phyloP scores from a whole-genome alignment of 805 yeast species.

The Kregervanrija pseudodelftensis region DNA sequence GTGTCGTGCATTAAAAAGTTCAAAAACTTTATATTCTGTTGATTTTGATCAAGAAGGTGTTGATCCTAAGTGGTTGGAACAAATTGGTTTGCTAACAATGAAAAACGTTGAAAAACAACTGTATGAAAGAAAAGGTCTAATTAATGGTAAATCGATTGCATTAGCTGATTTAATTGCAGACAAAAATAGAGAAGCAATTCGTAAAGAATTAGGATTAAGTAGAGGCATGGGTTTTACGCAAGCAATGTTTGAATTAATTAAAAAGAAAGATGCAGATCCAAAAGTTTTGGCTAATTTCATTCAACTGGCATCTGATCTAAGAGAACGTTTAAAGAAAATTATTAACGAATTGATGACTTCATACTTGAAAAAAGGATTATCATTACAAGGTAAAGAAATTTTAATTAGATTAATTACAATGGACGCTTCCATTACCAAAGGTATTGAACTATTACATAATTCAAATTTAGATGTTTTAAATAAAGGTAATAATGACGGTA shows the following conservation, averaged over 20 bases:
- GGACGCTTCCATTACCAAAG: conserved; percentile 62
- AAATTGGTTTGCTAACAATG: conserved; percentile 74
- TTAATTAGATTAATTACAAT: conserved; percentile 60
- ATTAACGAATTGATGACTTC: conserved; percentile 52
- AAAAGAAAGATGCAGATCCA: conserved; percentile 10
- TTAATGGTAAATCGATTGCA: conserved; percentile 4
- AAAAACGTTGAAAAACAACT: conserved; percentile 66
- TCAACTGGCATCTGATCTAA: conserved; percentile 33
- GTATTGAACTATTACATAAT: conserved; percentile 29
- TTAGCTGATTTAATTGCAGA: conserved; percentile 11
- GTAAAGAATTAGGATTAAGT: conserved; percentile 7
- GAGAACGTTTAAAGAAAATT: conserved; percentile 38
- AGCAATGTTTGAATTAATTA: conserved; percentile 16
- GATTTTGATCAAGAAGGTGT: conserved; percentile 60
- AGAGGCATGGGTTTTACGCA: conserved; percentile 15
- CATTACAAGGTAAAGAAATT: conserved; percentile 67
- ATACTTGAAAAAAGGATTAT: conserved; percentile 48
- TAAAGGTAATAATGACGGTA: background rate
- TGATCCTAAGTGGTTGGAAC: conserved; percentile 57
- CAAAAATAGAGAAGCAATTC: conserved; percentile 2
- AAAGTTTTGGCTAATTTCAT: conserved; percentile 23
- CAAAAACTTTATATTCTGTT: conserved; percentile 56
- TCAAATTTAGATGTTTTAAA: background rate
- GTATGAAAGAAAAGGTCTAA: conserved; percentile 6
- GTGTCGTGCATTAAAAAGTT: conserved; percentile 60